Evolutionary conservation across 2,329 filamentous ascomycete genomes (phyloP), one percentile per base, ranked within the genome.

Genomic region (Fusarium nisikadoi): DNA sequence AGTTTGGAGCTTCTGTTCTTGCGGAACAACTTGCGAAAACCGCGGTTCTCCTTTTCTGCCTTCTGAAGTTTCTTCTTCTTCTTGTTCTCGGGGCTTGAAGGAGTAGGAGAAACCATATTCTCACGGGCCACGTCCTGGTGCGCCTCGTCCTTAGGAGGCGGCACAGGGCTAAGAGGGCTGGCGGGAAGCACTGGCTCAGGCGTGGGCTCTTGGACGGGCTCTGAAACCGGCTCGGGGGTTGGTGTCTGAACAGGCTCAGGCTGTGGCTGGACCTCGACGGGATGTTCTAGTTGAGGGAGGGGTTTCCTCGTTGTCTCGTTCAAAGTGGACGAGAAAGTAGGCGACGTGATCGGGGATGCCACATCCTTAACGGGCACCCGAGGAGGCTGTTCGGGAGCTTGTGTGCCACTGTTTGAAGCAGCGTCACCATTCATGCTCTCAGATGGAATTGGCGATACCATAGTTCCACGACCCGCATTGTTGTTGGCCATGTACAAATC

Each of bases 401-500:
- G 72, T n/a, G 54, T 42, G 19, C 61, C 61, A 13, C 53, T 71
- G 33, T 65, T 68, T 16, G 52, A 66, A 49, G 50, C 50, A 29
- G 53, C 57, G 41, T 68, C 65, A 14, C 60, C 79, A 38, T 78
- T 79, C n/a, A 77, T 52, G 20, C 79, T 76, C 29, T 81, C 82
- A 31, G 84, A 82, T 60, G 75, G 75, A 54, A 78, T 74, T 19
- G 80, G 77, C 19, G 80, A 78, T 36, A 83, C 71, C 23, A 79
- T 65, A 42, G 84, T 71, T 17, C 93, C 93, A 65, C 89, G 92
- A 27, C 95, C 94, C 45, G 92, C 91, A 72, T 87, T 89, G 52
- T 84, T 85, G 78, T 97, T 91, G 49, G 90, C 89, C 56, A 98
- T 86, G 81, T 98, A 98, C n/a, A 93, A 91, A 71, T 94, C 91